A percentile compares a stretch with the other conserved stretches of the same genome.
These are phyloP conservation scores for Extremus antarcticus DNA, from an alignment of 495 filamentous ascomycete species.

Conservation along the genomic window DNA sequence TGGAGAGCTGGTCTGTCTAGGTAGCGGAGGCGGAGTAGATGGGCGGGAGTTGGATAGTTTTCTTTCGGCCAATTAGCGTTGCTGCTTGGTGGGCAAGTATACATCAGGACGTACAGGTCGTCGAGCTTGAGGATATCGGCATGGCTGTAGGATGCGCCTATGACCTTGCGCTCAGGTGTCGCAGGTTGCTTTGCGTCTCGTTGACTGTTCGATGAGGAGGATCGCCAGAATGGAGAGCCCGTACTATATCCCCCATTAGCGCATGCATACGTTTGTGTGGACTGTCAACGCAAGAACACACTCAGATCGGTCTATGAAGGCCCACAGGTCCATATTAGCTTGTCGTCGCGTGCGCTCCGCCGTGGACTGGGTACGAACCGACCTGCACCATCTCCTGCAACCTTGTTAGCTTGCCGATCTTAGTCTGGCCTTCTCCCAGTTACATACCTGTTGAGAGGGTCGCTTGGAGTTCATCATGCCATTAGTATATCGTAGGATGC, in stretches of 20 bases:
- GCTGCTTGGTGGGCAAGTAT: not conserved
- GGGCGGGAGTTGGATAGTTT: constrained; percentile 45
- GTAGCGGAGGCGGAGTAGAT: constrained; percentile 47
- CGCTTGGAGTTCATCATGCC: constrained; percentile 43
- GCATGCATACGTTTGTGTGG: not conserved
- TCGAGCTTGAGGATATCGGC: constrained; percentile 86
- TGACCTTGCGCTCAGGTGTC: constrained; percentile 53
- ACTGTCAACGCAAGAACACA: constrained; percentile 16
- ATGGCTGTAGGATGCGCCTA: constrained; percentile 93
- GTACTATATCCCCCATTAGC: constrained; percentile 38
- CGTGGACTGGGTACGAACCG: constrained; percentile 53
- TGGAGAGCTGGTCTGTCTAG: constrained; percentile 37
- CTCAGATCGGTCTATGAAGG: constrained; percentile 40
- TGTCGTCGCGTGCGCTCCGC: constrained; percentile 5
- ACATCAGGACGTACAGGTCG: constrained; percentile 42
- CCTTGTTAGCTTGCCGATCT: not conserved
- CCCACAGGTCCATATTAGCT: constrained; percentile 17
- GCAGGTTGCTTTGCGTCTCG: constrained; percentile 6
- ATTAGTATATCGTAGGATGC: not conserved
- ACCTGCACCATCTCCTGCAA: constrained; percentile 97
- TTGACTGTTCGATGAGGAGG: constrained; percentile 34
- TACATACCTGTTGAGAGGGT: constrained; percentile 58
- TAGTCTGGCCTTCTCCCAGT: not conserved
- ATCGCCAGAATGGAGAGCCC: constrained; percentile 84
- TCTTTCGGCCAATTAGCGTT: constrained; percentile 29